Evolutionary conservation across 805 yeast species (phyloP).

Genomic region (Yarrowia keelungensis): DNA sequence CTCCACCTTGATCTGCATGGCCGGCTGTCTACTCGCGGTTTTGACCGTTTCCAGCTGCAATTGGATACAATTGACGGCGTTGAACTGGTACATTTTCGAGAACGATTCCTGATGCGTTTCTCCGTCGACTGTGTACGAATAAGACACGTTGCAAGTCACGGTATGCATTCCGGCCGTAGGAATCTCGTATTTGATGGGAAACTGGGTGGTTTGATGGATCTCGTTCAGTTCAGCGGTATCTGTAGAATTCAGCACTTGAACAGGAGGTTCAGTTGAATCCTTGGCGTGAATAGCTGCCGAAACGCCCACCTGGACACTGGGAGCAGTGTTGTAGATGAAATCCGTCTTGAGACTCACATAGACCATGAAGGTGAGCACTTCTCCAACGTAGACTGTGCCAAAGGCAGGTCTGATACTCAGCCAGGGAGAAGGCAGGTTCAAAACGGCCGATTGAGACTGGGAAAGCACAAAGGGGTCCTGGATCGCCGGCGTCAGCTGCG

Average conservation of each 20-base stretch:
- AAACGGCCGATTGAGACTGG: constrained; percentile 19
- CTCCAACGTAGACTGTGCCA: constrained; percentile 49
- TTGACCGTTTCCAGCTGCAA: constrained; percentile 26
- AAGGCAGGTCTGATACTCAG: constrained; percentile 43
- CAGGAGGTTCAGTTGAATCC: constrained; percentile 18
- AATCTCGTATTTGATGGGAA: constrained; percentile 34
- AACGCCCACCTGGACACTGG: constrained; percentile 29
- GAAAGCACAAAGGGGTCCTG: constrained; percentile 38
- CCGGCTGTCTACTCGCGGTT: constrained; percentile 16
- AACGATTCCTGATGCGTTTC: constrained; percentile 5
- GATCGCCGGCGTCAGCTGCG: constrained; percentile 44
- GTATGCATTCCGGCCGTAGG: constrained; percentile 31
- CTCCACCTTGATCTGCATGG: constrained; percentile 32
- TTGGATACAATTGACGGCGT: constrained; percentile 31
- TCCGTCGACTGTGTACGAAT: constrained; percentile 13
- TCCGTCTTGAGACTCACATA: constrained; percentile 39
- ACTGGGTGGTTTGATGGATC: constrained; percentile 27
- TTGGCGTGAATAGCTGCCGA: constrained; percentile 24
- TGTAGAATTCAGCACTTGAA: constrained; percentile 11
- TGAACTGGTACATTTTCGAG: constrained; percentile 35
- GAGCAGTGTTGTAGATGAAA: constrained; percentile 21
- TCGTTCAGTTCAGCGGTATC: constrained; percentile 33
- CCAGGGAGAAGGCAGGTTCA: constrained; percentile 33
- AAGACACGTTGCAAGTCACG: constrained; percentile 18
- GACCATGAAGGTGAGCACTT: constrained; percentile 46